Base-by-base conservation (phyloP, 1,139 yeast genomes). In the Hyphopichia wangnamkhiaoensis region DNA sequence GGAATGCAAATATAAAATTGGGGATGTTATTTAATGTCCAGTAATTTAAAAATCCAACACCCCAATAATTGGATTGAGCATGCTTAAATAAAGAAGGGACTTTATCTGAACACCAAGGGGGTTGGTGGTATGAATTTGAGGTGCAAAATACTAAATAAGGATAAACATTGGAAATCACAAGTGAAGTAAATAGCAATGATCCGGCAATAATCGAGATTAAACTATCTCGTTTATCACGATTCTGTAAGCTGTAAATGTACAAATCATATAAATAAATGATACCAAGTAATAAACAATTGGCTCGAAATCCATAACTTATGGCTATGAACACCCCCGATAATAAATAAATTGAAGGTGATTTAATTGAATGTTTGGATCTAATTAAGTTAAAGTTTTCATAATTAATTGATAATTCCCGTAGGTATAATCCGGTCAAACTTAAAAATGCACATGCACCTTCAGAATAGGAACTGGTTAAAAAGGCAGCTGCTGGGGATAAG, bases 51-150 rank as follows among this genome's bases (percentile, higher is more conserved):
- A 91, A 80, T 0, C 98, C 98, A 34, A 72, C 75, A 49, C 80
- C 76, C 98, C 98, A 93, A 59, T 93, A 91, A 47, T 81, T 73
- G 2, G 64, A 45, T 60, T 93, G 98, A 6, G 95, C 87, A 58
- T 73, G 88, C n/a, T 77, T 62, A 53, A 84, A 83, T 28, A 93
- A 68, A 25, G 86, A 75, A 3, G 90, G 89, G 0, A 84, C 34
- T 10, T 46, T 55, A 17, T 59, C 47, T 13, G 57, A 48, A 58
- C 98, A 93, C 98, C 98, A 93, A 0, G 87, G 84, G 12, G 51
- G 53, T n/a, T 5, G 5, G n/a, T 25, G 6, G 5, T 25, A 8
- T 17, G 21, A 28, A 7, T 12, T 15, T 14, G 19, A 9, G 8
- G 5, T 5, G 56, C 98, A 93, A 51, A 79, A 85, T 18, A 54